These are phyloP conservation scores for Myriangium duriaei DNA, from an alignment of 2,329 filamentous ascomycete species.

Conservation along the genomic window DNA sequence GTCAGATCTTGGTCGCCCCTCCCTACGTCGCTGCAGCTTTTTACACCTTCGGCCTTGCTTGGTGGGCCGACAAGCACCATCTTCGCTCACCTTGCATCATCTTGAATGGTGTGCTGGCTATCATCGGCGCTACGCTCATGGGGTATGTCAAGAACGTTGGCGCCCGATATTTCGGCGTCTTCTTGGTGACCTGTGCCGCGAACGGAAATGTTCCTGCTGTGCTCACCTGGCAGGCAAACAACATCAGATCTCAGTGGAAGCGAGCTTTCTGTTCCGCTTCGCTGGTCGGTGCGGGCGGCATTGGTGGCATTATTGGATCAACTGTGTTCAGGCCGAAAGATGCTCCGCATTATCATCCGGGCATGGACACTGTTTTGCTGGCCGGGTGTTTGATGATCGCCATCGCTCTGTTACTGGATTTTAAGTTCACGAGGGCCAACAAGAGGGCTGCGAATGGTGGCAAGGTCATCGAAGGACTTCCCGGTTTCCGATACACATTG, in stretches of 20 bases:
- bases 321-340: conserved; percentile 24
- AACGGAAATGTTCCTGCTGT: conserved; percentile 56
- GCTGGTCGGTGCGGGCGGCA: conserved; percentile 61
- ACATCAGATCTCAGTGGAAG: conserved; percentile 82
- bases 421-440: conserved; percentile 24
- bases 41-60: conserved; percentile 20
- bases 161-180: conserved; percentile 24
- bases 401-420: conserved; percentile 18
- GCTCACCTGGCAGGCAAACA: conserved; percentile 76
- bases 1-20: conserved; percentile 23
- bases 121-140: conserved; percentile 23
- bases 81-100: conserved; percentile 24
- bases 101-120: conserved; percentile 21
- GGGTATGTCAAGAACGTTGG: conserved; percentile 20
- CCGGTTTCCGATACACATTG: conserved; percentile 24
- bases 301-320: conserved; percentile 54
- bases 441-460: conserved; percentile 23
- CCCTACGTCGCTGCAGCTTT: conserved; percentile 22
- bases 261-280: conserved; percentile 66
- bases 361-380: conserved; percentile 21
- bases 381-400: conserved; percentile 19
- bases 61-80: conserved; percentile 22
- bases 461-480: conserved; percentile 23
- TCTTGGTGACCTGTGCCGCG: conserved; percentile 22
- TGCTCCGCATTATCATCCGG: conserved; percentile 21